These are phyloP conservation scores for Ophiocordyceps camponoti-floridani DNA, from an alignment of 2,329 filamentous ascomycete species.

Conservation along the genomic window DNA sequence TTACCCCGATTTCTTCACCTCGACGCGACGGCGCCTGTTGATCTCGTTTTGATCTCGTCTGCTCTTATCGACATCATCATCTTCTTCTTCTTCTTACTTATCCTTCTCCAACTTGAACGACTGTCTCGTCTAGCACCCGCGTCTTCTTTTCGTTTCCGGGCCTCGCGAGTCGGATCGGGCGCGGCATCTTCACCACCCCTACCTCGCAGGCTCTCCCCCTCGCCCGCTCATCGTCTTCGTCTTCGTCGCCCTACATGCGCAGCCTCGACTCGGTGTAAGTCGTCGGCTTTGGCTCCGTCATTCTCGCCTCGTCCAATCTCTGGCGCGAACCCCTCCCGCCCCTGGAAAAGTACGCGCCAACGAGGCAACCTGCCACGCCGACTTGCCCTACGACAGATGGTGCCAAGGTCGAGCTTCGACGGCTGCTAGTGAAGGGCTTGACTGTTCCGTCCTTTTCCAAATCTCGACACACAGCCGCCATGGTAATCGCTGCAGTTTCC, in stretches of 20 bases:
- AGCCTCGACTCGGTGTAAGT: no score
- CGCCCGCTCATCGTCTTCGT: no score
- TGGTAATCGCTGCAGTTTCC: conserved; percentile 1
- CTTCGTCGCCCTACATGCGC: no score
- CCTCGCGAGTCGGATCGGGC: no score
- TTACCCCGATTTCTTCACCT: conserved; percentile 1
- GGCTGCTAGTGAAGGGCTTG: neutral
- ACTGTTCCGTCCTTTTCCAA: neutral
- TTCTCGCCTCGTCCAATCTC: no score
- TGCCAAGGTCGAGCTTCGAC: neutral
- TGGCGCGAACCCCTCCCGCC: no score
- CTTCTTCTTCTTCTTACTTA: conserved; percentile 5
- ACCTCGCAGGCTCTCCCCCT: no score
- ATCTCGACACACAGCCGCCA: conserved; percentile 1
- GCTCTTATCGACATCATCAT: conserved; percentile 10
- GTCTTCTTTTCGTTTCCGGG: no score
- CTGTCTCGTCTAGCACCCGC: no score
- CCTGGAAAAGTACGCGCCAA: neutral
- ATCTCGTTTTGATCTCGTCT: conserved; percentile 5
- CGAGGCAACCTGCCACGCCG: conserved; percentile 2
- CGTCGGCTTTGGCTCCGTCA: no score
- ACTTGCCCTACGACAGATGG: conserved; percentile 5
- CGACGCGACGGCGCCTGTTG: neutral
- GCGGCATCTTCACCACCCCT: no score
- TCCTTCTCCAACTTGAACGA: neutral